Percentiles rank a stretch among this genome's conserved stretches.
Evolutionary conservation across 192 early-diverging fungal species (phyloP).

Genomic region (Podila clonocystis): DNA sequence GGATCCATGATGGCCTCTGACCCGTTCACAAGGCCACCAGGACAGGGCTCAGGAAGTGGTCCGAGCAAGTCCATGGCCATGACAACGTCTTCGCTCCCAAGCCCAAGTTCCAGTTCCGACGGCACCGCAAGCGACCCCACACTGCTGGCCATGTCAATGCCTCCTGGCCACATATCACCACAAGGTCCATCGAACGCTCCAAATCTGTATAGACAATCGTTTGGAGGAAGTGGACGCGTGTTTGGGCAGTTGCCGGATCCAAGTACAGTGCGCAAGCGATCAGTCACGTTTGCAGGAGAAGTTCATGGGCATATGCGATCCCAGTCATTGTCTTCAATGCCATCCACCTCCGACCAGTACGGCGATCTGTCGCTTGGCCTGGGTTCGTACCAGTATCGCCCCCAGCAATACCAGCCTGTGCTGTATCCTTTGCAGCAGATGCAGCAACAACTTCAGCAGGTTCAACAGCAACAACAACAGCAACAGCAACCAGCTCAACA

Average conservation of each 20-base stretch:
- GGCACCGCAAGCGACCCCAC: neutral
- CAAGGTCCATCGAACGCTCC: neutral
- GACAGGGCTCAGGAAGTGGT: too few relatives aligned
- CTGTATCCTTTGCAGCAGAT: conserved; percentile 16
- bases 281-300: conserved; percentile 46
- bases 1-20: neutral
- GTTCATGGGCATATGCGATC: conserved; percentile 41
- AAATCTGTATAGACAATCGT: neutral
- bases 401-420: conserved; percentile 1
- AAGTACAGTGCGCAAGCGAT: conserved; percentile 32
- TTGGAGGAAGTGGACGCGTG: neutral
- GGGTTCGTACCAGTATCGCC: conserved; percentile 11
- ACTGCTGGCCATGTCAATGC: neutral
- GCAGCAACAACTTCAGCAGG: conserved; percentile 16
- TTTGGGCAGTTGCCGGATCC: conserved; percentile 24
- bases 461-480: conserved; percentile 13
- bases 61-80: too few relatives aligned
- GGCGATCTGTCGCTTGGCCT: conserved; percentile 19
- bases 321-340: conserved; percentile 49
- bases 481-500: conserved; percentile 6
- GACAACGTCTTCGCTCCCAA: neutral
- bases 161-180: conserved; percentile 2
- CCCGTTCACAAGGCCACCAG: too few relatives aligned
- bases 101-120: neutral
- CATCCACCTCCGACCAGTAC: conserved; percentile 18